These are phyloP conservation scores for Artemisia tridentata DNA, from an alignment of 129 eudicot species.

Conservation along the genomic window DNA sequence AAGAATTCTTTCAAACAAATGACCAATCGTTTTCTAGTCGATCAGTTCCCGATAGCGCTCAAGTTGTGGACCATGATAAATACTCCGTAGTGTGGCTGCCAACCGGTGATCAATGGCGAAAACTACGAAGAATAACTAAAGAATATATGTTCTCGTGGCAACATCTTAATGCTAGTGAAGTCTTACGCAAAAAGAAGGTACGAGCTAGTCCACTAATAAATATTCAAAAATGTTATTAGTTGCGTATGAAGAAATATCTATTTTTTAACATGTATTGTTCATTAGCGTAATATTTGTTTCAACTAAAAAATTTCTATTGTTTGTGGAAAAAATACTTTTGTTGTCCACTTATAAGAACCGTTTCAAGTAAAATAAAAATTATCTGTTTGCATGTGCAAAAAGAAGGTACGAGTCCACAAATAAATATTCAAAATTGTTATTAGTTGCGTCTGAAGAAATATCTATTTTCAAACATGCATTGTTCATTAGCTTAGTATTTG, in stretches of 20 bases:
- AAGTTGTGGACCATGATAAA: slow-evolving; percentile 22
- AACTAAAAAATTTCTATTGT: too few relatives aligned
- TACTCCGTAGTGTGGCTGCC: slow-evolving; percentile 45
- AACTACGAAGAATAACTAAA: slow-evolving; percentile 35
- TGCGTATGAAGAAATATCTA: too few relatives aligned
- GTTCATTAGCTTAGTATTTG: too few relatives aligned
- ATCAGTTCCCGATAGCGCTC: slow-evolving; percentile 14
- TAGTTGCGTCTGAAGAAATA: too few relatives aligned
- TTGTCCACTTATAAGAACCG: too few relatives aligned
- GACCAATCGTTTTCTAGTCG: slow-evolving; percentile 39
- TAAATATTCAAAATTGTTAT: too few relatives aligned
- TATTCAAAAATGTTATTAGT: too few relatives aligned
- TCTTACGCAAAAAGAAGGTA: slow-evolving; percentile 21
- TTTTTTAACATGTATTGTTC: too few relatives aligned
- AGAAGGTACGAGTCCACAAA: slow-evolving; percentile 6
- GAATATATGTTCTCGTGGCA: slow-evolving; percentile 11
- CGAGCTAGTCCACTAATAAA: too few relatives aligned
- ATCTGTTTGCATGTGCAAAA: slow-evolving; percentile 3
- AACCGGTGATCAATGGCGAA: slow-evolving; percentile 37
- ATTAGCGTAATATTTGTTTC: too few relatives aligned
- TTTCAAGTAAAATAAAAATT: slow-evolving; percentile 14
- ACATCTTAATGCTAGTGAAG: slow-evolving; percentile 26
- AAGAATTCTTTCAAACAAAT: slow-evolving; percentile 41
- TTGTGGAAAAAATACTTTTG: too few relatives aligned
- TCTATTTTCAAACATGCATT: too few relatives aligned